Evolutionary conservation across 2,329 filamentous ascomycete genomes (phyloP), one percentile per base, ranked within the genome.

Genomic region (Apiospora malaysiana): DNA sequence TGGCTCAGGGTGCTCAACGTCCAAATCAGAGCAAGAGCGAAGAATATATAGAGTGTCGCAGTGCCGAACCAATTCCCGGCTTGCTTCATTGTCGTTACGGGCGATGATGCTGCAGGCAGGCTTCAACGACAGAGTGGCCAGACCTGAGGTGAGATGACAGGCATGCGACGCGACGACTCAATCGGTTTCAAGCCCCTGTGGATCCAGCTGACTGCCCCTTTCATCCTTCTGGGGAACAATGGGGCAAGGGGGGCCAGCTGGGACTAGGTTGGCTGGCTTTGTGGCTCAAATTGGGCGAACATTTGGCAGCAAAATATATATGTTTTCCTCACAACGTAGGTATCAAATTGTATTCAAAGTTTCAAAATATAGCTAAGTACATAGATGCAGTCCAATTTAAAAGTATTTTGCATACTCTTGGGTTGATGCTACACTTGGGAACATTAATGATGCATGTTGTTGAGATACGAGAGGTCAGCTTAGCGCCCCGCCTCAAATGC

Each of bases 21-120:
- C 65, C 65, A 67, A 21, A 67, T 12, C 37, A 67, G 32, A 40
- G 56, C 56, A 14, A 63, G 18, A 1, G 21, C 56, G 32, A 63
- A 63, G 8, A 32, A 40, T 2, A 63, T 40, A 63, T 63, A 63
- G 1, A 63, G 32, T 0, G 56, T 63, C 56, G 56, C 56, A n/a
- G 56, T 63, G 32, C 56, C 56, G 32, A 63, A 23, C 56, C 56
- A 63, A 16, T 63, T 63, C 56, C 56, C 56, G 37, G 18, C 32
- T n/a, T 63, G 56, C 56, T 63, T 18, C 56, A 63, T 63, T 40
- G 56, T 63, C 9, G 37, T 21, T 37, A 63, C 18, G 32, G 18
- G 32, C 18, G 56, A 40, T 40, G 32, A 12, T 63, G 32, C 18
- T 63, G 27, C 27, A 40, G 27, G 56, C 27, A 40, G 56, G 8